phyloP scores from a whole-genome alignment of 2,329 filamentous ascomycete species.

The Exophiala spinifera region DNA sequence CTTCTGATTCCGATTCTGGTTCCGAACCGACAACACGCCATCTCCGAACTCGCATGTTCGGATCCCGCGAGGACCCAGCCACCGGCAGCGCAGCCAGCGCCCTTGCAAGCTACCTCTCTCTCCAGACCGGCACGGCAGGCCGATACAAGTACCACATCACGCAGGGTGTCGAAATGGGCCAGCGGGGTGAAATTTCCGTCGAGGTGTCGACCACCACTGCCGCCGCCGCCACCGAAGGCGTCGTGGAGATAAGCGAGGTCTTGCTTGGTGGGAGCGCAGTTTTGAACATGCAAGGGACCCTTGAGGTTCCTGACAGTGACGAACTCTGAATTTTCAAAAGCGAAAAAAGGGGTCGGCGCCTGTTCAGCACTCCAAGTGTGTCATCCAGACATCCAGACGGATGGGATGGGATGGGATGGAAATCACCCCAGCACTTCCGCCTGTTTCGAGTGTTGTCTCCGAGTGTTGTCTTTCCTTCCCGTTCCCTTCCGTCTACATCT shows the following conservation, averaged over 20 bases:
- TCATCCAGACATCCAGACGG: no score
- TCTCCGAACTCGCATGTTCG: conserved; percentile 22
- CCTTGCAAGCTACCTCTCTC: conserved; percentile 54
- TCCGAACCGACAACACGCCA: background rate
- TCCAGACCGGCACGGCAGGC: conserved; percentile 37
- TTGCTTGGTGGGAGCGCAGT: conserved; percentile 37
- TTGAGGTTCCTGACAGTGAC: conserved; percentile 28
- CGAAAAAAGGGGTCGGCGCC: no score
- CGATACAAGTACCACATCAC: conserved; percentile 55
- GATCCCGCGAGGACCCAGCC: conserved; percentile 54
- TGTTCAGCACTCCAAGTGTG: no score
- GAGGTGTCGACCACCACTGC: conserved; percentile 20
- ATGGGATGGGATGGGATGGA: no score
- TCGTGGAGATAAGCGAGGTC: conserved; percentile 34
- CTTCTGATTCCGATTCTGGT: no score
- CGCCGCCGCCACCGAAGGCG: conserved; percentile 14
- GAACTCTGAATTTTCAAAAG: no score
- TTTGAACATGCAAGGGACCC: conserved; percentile 36
- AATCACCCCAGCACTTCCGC: no score
- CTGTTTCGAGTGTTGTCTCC: no score
- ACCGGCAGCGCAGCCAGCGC: conserved; percentile 63
- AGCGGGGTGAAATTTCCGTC: conserved; percentile 42
- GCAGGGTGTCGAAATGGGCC: conserved; percentile 67
- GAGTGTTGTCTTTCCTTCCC: no score
- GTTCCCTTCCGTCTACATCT: no score